A percentile compares a stretch with the other conserved stretches of the same genome.
phyloP scores from a whole-genome alignment of 139 green algal genomes.

The Chlorella sorokiniana region DNA sequence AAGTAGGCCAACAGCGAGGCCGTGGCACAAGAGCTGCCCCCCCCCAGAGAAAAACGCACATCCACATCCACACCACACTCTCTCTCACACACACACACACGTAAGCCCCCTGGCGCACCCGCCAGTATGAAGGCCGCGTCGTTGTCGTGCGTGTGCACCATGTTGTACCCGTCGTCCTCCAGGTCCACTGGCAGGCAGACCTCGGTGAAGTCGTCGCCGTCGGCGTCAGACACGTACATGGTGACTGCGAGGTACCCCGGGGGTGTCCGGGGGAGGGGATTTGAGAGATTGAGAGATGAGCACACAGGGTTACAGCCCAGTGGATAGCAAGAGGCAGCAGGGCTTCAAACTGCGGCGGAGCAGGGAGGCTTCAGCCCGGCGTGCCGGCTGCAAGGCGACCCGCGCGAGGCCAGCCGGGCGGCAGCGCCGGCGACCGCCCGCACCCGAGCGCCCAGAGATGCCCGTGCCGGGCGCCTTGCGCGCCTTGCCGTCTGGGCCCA shows the following conservation, averaged over 20 bases:
- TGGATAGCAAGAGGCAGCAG: not conserved
- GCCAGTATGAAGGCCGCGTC: constrained; percentile 79
- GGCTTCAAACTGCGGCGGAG: not conserved
- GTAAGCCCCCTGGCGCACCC: constrained; percentile 50
- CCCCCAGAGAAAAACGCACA: not conserved
- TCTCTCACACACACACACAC: not conserved
- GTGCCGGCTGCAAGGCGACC: no score
- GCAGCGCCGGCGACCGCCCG: not conserved
- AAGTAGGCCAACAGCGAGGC: no score
- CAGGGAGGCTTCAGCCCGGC: no score
- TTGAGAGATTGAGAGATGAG: not conserved
- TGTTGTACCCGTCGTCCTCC: constrained; percentile 75
- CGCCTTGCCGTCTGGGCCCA: constrained; percentile 63
- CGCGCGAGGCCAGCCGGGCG: not conserved
- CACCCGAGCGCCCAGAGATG: constrained; percentile 40
- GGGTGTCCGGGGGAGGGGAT: no score
- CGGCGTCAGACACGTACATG: constrained; percentile 59
- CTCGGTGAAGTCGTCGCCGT: constrained; percentile 64
- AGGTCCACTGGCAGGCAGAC: constrained; percentile 79
- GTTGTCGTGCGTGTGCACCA: constrained; percentile 82
- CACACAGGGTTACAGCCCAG: no score
- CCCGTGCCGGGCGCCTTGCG: constrained; percentile 32
- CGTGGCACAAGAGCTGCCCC: no score
- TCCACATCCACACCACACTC: not conserved
- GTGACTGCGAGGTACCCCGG: constrained; percentile 46